Conservation (phyloP, 768 basidiomycete species). For the Strobilomyces echinocephalus region DNA sequence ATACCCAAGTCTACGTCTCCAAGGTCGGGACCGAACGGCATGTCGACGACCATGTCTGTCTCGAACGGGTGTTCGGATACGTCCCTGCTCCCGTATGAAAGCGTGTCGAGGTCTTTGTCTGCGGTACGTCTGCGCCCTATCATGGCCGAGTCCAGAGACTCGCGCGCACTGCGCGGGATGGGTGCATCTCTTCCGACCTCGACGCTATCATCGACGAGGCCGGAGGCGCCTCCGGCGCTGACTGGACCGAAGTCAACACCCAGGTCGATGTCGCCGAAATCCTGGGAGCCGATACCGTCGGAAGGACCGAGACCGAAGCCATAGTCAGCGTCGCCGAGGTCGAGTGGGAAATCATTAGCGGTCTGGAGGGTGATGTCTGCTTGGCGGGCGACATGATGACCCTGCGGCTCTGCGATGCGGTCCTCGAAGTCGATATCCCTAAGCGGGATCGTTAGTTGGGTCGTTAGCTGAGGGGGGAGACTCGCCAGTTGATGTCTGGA, state of each 20-base stretch:
- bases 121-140: slow-evolving; percentile 42
- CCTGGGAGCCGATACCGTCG: slow-evolving; percentile 84
- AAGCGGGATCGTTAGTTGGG: slow-evolving; percentile 11
- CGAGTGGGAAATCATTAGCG: slow-evolving; percentile 67
- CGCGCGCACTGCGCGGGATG: slow-evolving; percentile 38
- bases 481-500: slow-evolving; percentile 77
- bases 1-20: slow-evolving; percentile 59
- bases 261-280: slow-evolving; percentile 67
- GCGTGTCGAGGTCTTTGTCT: slow-evolving; percentile 54
- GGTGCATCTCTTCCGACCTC: slow-evolving; percentile 75
- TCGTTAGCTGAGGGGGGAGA: background rate
- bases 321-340: slow-evolving; percentile 51
- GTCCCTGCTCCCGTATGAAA: slow-evolving; percentile 63
- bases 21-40: slow-evolving; percentile 47
- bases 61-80: slow-evolving; percentile 64
- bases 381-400: slow-evolving; percentile 77
- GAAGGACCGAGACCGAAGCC: slow-evolving; percentile 77
- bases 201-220: slow-evolving; percentile 54
- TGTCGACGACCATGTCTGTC: slow-evolving; percentile 47
- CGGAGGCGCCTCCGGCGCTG: slow-evolving; percentile 35
- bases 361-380: slow-evolving; percentile 87
- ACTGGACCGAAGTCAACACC: slow-evolving; percentile 65
- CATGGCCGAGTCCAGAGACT: slow-evolving; percentile 61
- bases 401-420: slow-evolving; percentile 53
- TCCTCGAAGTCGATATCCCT: slow-evolving; percentile 83